Base-by-base conservation (phyloP, 306 rosid species). In the Medicago arabica region DNA sequence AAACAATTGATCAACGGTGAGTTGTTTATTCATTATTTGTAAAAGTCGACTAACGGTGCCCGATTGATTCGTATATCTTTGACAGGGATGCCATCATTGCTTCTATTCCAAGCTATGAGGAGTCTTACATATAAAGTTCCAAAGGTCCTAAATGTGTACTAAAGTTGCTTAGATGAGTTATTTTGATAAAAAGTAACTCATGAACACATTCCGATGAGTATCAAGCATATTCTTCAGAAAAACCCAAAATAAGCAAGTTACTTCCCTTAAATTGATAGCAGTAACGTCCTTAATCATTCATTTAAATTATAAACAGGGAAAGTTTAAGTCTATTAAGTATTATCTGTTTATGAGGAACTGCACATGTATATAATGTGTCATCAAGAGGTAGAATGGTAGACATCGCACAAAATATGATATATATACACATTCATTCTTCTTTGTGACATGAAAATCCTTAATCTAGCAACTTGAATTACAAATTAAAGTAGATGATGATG, bases 41-140 rank as follows among this genome's bases (percentile, higher is more conserved):
- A 2, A 80, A 28, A 50, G 5, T n/a, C n/a, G n/a, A n/a, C n/a
- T n/a, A n/a, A n/a, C n/a, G 67, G 36, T 36, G 43, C 0, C 66
- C 25, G 53, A 61, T 23, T 18, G 41, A 18, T 18, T 39, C 0
- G 7, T 81, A 17, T 77, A 51, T 71, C 6, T 53, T 74, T 50
- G 71, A 31, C 85, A 88, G 97, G 84, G 87, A 88, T 60, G 83
- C 83, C 76, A 78, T 91, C 74, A 86, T 91, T 75, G 86, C 85
- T 71, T 89, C 88, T 69, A 81, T 91, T 77, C 97, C 98, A 18
- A 87, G 82, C 67, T 91, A 86, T 54, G 98, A 89, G 79, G 88
- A 91, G 74, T 92, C 89, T 28, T 89, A 83, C 70, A 88, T 93
- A 40, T 51, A 88, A 81, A 86, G 98, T 93, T 82, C 98, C 96